phyloP scores from a whole-genome alignment of 73 alveolate genomes.

The Uronychia setigera region DNA sequence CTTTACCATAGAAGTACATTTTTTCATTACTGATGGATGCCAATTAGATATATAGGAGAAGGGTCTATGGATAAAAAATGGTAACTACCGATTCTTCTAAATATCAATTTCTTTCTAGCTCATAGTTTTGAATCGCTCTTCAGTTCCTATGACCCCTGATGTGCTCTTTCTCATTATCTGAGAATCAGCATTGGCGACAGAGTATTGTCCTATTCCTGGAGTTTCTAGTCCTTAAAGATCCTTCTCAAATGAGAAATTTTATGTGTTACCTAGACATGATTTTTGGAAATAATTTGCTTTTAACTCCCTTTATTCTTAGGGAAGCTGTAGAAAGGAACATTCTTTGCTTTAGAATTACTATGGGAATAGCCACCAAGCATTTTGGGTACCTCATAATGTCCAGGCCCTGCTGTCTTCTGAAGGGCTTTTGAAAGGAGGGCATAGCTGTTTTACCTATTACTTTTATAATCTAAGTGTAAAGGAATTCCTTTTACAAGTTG shows the following conservation, averaged over 20 bases:
- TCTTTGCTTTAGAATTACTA: neutral
- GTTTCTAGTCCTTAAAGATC: neutral
- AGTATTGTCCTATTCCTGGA: neutral
- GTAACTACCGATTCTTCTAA: neutral
- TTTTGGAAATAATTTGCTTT: neutral
- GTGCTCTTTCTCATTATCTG: neutral
- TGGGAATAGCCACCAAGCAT: neutral
- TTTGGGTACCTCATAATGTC: neutral
- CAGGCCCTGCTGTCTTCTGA: neutral
- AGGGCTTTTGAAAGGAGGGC: neutral
- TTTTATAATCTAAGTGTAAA: neutral
- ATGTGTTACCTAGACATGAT: neutral
- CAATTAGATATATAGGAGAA: neutral
- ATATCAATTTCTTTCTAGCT: neutral
- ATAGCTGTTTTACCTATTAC: neutral
- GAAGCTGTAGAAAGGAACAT: neutral
- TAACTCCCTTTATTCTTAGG: neutral
- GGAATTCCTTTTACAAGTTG: neutral
- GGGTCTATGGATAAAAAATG: neutral
- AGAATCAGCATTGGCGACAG: neutral
- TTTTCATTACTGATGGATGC: neutral
- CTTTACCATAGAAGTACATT: neutral
- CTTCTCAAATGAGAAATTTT: neutral
- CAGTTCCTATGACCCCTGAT: neutral
- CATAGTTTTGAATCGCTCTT: neutral